A percentile compares a stretch with the other conserved stretches of the same genome.
These are phyloP conservation scores for Neurospora crassa DNA, from an alignment of 2,329 filamentous ascomycete genomes.

Conservation along the genomic window DNA sequence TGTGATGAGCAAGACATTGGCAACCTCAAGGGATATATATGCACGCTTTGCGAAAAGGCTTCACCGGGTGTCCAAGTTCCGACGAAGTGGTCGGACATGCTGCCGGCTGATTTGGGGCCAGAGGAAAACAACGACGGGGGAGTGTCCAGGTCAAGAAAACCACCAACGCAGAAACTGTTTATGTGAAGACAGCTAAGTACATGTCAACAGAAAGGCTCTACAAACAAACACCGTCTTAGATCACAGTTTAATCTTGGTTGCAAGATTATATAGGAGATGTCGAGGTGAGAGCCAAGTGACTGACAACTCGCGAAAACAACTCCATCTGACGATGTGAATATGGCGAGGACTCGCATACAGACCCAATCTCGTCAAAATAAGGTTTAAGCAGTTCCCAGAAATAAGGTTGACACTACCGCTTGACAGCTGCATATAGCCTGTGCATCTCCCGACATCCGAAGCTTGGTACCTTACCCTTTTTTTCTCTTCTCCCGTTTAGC, in stretches of 20 bases:
- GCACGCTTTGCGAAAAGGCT: not conserved
- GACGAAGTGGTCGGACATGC: not conserved
- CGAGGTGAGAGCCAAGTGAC: not conserved
- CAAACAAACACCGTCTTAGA: no score
- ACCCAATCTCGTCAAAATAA: not conserved
- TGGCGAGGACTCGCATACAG: not conserved
- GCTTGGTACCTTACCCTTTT: not conserved
- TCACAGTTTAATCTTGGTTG: not conserved
- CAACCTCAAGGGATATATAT: not conserved
- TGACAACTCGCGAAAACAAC: not conserved
- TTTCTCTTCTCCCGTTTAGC: no score
- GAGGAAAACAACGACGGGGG: not conserved
- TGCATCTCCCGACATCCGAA: not conserved
- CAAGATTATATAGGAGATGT: not conserved
- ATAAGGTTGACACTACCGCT: not conserved
- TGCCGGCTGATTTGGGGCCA: not conserved
- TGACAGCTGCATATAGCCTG: not conserved
- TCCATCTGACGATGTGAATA: not conserved
- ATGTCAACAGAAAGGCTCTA: not conserved
- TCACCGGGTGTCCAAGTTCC: not conserved
- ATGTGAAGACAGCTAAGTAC: not conserved
- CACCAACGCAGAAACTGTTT: not conserved
- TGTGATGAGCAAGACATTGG: not conserved
- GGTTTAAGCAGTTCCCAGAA: not conserved
- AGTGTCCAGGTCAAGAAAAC: not conserved